Base-by-base conservation (phyloP, 306 rosid species). In the Vigna trinervia region DNA sequence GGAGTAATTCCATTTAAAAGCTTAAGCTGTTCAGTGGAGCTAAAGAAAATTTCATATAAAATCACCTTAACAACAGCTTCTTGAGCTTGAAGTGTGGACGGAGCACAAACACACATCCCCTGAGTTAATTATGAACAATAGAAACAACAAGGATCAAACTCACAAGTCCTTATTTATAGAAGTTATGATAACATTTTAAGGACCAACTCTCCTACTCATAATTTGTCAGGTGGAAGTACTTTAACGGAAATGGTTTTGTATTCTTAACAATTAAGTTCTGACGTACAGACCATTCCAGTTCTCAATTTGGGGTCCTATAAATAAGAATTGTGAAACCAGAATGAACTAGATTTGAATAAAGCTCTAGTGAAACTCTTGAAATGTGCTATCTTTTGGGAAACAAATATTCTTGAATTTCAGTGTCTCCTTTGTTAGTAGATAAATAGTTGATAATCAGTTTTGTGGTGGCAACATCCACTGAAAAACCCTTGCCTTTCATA, bases 401-500 rank as follows among this genome's bases (percentile, higher is more conserved):
- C 76, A 83, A 78, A 67, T 78, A 78, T 67, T 83, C 80, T 78
- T 19, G 77, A 50, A 83, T 67, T 41, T n/a, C 11, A 5, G 12
- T 39, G 56, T 83, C 77, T 78, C 30, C 75, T 52, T 36, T 65
- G 13, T 52, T 12, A 48, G 74, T 28, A 19, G 83, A 84, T 69
- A 84, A 68, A 20, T 77, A 77, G 73, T 73, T 57, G 57, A 84
- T 50, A 74, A 81, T 69, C 74, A 84, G 43, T 74, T 78, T 69
- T 51, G 80, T 68, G 58, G 85, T 77, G 52, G 80, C 1, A 53
- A 78, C 80, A 77, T 84, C 85, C 68, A 64, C 75, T 10, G 71
- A 81, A 71, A 81, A 84, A 46, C 85, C 85, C 56, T 74, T 84
- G 32, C 67, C 78, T 17, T 15, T 47, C 80, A 77, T 81, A 57